Base-by-base conservation (phyloP, 2,329 filamentous ascomycete species). In the Aspergillus calidoustus region DNA sequence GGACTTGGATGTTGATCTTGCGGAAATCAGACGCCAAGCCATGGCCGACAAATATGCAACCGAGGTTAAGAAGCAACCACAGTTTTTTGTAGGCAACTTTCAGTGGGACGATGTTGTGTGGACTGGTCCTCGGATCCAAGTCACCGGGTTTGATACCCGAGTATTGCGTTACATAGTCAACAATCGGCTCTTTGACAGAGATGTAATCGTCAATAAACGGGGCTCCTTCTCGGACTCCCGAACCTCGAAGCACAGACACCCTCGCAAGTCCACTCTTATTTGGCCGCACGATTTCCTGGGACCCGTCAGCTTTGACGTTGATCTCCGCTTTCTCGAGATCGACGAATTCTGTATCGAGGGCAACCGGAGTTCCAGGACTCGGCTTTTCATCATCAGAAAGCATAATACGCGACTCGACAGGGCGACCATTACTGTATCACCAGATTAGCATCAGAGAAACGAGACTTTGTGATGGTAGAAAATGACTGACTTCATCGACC, bases 151-250 rank as follows among this genome's bases (percentile, higher is more conserved):
- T 90, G 68, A 99, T 96, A 47, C 95, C 95, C 0, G 94, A 98
- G 80, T 92, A 98, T 49, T 91, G 89, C 0, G 96, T 99, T 43
- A 99, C 83, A 74, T 98, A 97, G 79, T 99, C 95, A 61, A 98
- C 91, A 25, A 99, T 92, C 0, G 90, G 89, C 73, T 98, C 95
- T 63, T 89, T 89, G 70, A 96, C 94, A 34, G 89, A 88, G 64
- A 99, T 97, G 76, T 99, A 99, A 78, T 99, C 95, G 73, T 99
- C 95, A 66, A 99, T 96, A 72, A 98, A 98, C 0, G 95, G 92
- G 0, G 89, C 77, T 0, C 93, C 93, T 74, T 96, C 92, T 44
- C 90, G 81, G 65, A 89, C 84, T 22, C 93, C 94, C 0, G 76
- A 80, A 8, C 93, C 93, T 25, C 96, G 87, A 13, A 98, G 85